phyloP scores from a whole-genome alignment of 2,329 filamentous ascomycete species.

The Hymenoscyphus infarciens region DNA sequence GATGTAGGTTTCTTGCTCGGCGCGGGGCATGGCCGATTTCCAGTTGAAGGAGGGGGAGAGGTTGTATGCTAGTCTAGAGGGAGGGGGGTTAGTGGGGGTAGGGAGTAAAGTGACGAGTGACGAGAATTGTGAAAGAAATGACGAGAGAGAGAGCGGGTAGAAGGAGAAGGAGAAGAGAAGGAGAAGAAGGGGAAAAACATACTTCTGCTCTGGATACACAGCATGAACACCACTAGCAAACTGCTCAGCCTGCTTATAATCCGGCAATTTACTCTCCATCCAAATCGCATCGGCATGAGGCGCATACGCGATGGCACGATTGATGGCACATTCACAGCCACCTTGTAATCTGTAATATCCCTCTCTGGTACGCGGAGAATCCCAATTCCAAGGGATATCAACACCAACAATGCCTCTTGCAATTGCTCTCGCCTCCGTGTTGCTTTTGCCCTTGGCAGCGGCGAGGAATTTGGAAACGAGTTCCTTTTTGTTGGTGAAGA shows the following conservation, averaged over 20 bases:
- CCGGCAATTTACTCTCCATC: constrained; percentile 98
- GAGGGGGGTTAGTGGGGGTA: constrained; percentile 2
- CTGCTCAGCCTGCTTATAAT: constrained; percentile 85
- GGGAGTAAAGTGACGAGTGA: too few relatives aligned
- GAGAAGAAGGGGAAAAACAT: constrained; percentile 37
- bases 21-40: constrained; percentile 91
- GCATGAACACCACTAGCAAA: constrained; percentile 93
- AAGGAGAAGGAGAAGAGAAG: too few relatives aligned
- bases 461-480: constrained; percentile 64
- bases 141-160: too few relatives aligned
- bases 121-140: too few relatives aligned
- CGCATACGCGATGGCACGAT: constrained; percentile 85
- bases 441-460: constrained; percentile 77
- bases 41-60: constrained; percentile 99
- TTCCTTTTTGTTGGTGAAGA: constrained; percentile 63
- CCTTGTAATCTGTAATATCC: constrained; percentile 93
- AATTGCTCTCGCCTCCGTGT: constrained; percentile 74
- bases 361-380: constrained; percentile 85
- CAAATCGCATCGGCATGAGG: constrained; percentile 95
- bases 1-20: constrained; percentile 97
- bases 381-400: constrained; percentile 93
- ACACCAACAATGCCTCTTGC: constrained; percentile 73
- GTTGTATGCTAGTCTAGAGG: constrained; percentile 83
- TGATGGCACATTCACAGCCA: constrained; percentile 86
- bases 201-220: constrained; percentile 96